These are phyloP conservation scores for Verticillium albo-atrum DNA, from an alignment of 2,329 filamentous ascomycete genomes.

Conservation along the genomic window DNA sequence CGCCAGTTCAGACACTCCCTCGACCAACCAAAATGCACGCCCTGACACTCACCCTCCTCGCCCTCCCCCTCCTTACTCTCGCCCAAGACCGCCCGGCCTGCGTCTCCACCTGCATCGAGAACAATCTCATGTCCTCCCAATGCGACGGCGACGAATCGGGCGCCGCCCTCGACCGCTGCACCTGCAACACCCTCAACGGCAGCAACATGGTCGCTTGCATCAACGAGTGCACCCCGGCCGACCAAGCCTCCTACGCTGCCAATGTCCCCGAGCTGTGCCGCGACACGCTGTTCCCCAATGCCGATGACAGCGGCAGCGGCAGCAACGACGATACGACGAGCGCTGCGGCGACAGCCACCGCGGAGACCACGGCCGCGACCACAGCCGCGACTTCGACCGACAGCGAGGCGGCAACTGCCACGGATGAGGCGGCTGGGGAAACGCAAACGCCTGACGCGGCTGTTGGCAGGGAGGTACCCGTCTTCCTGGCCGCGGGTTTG, in stretches of 20 bases:
- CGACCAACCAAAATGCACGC: background rate
- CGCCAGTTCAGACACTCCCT: background rate
- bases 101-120: slow-evolving; percentile 1
- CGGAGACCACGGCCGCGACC: background rate
- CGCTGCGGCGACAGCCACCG: background rate
- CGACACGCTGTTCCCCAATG: slow-evolving; percentile 1
- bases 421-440: background rate
- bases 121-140: slow-evolving; percentile 2
- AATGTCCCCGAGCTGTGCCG: background rate
- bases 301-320: background rate
- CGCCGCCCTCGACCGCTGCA: slow-evolving; percentile 4
- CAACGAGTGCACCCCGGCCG: background rate
- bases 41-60: background rate
- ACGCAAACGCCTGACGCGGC: background rate
- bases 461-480: background rate
- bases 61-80: background rate
- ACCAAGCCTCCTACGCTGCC: slow-evolving; percentile 1
- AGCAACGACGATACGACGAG: background rate
- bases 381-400: background rate
- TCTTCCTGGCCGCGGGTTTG: background rate
- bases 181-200: slow-evolving; percentile 4
- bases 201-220: slow-evolving; percentile 6
- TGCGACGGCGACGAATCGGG: slow-evolving; percentile 10
- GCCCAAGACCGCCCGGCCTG: background rate
- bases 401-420: background rate